A percentile compares a stretch with the other conserved stretches of the same genome.
Conservation (phyloP, 176 grass and related monocot genomes). For the Cenchrus purpureus region DNA sequence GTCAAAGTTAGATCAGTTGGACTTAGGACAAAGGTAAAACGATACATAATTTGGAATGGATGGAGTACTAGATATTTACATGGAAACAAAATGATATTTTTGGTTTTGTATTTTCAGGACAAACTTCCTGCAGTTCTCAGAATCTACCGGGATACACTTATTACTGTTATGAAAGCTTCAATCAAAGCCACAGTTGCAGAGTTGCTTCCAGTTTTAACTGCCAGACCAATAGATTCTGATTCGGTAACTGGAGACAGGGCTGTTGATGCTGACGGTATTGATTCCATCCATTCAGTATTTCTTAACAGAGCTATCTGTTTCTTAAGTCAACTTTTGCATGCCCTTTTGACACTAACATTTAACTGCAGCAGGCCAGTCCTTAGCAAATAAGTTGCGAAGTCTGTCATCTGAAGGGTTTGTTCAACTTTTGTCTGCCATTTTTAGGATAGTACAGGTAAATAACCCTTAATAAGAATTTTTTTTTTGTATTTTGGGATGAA, state of each 20-base stretch:
- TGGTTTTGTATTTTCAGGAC: conserved; percentile 63
- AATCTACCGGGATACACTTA: conserved; percentile 95
- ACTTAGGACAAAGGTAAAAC: too few species aligned
- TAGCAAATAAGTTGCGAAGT: conserved; percentile 87
- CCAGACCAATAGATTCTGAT: conserved; percentile 77
- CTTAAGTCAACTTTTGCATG: conserved; percentile 2
- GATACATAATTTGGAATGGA: too few species aligned
- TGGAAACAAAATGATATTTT: conserved; percentile 27
- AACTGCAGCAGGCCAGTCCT: conserved; percentile 73
- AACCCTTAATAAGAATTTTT: background rate
- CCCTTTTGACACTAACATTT: conserved; percentile 38
- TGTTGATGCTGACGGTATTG: conserved; percentile 78
- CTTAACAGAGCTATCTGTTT: conserved; percentile 26
- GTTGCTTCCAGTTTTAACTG: conserved; percentile 83
- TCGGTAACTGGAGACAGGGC: conserved; percentile 64
- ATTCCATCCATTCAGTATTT: conserved; percentile 34
- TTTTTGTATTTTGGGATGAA: background rate
- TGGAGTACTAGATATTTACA: conserved; percentile 38
- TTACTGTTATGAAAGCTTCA: conserved; percentile 98
- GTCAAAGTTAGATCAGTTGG: too few species aligned
- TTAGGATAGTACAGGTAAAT: conserved; percentile 89
- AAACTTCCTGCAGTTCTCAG: conserved; percentile 88
- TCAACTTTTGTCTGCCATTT: conserved; percentile 92
- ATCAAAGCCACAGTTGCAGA: conserved; percentile 96
- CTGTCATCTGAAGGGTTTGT: conserved; percentile 95